Percentiles rank a stretch among this genome's conserved stretches.
phyloP scores from a whole-genome alignment of 805 yeast genomes.

The Saturnispora zaruensis region DNA sequence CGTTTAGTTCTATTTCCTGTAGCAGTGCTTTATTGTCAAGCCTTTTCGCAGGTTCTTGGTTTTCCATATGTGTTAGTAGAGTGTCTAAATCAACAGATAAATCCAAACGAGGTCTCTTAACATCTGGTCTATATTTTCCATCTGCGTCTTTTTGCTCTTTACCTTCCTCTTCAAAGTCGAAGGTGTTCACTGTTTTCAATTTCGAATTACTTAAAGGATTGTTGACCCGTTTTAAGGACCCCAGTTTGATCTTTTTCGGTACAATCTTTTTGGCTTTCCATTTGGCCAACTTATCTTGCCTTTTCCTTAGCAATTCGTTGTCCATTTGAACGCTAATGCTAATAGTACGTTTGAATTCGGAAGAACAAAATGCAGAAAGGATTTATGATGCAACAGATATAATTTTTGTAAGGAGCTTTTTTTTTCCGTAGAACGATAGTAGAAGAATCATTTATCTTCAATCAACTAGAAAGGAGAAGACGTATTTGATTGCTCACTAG shows the following conservation, averaged over 20 bases:
- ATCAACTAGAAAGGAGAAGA: neutral
- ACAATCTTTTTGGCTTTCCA: neutral
- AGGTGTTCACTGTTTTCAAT: neutral
- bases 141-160: neutral
- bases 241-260: constrained; percentile 1
- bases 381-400: neutral
- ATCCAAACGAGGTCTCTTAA: neutral
- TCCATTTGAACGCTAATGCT: neutral
- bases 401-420: neutral
- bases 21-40: neutral
- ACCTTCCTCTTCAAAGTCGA: neutral
- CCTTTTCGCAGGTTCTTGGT: constrained; percentile 1
- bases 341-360: neutral
- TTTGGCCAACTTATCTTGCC: neutral
- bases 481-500: neutral
- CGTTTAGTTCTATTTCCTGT: constrained; percentile 3
- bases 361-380: neutral
- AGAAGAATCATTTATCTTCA: neutral
- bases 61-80: constrained; percentile 8
- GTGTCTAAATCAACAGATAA: constrained; percentile 11
- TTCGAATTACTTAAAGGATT: neutral
- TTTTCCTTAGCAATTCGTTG: neutral
- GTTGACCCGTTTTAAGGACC: constrained; percentile 4
- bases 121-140: neutral
- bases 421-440: neutral